These are phyloP conservation scores for Kalmusia sp. DNA, from an alignment of 2,329 filamentous ascomycete species.

Conservation along the genomic window DNA sequence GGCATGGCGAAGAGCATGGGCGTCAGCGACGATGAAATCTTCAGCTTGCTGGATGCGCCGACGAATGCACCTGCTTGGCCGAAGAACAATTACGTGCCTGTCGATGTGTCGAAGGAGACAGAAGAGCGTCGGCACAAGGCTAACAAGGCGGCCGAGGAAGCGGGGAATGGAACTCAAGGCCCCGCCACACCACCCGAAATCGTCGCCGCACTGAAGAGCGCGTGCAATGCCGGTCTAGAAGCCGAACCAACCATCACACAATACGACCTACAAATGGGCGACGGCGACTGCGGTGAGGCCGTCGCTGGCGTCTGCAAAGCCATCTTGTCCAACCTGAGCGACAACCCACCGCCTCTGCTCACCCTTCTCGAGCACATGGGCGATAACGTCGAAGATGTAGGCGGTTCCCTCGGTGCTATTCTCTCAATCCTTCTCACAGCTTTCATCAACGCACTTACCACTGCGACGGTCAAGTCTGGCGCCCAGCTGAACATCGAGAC, in stretches of 20 bases:
- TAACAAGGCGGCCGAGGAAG: slow-evolving; percentile 30
- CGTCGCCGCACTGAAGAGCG: slow-evolving; percentile 49
- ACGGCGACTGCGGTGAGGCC: slow-evolving; percentile 83
- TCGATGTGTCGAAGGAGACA: slow-evolving; percentile 32
- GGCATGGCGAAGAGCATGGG: slow-evolving; percentile 52
- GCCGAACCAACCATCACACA: slow-evolving; percentile 71
- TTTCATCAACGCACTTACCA: slow-evolving; percentile 58
- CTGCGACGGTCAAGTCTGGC: slow-evolving; percentile 30
- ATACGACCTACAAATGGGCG: slow-evolving; percentile 82
- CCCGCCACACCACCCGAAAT: slow-evolving; percentile 50
- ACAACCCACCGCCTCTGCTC: slow-evolving; percentile 60
- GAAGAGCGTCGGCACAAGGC: slow-evolving; percentile 35
- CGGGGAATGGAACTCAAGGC: slow-evolving; percentile 27
- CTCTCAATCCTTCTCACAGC: slow-evolving; percentile 90
- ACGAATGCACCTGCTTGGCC: slow-evolving; percentile 62
- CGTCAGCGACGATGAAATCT: slow-evolving; percentile 49
- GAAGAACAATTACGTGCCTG: slow-evolving; percentile 52
- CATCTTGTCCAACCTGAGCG: slow-evolving; percentile 56
- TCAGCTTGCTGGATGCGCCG: slow-evolving; percentile 57
- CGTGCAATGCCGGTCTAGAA: slow-evolving; percentile 57
- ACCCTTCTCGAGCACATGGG: slow-evolving; percentile 66
- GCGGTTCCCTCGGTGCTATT: slow-evolving; percentile 75
- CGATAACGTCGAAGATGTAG: slow-evolving; percentile 72
- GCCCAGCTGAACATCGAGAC: slow-evolving; percentile 45
- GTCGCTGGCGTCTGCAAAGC: slow-evolving; percentile 70